Evolutionary conservation across 345 rosid genomes (phyloP).

Genomic region (Gossypium australe): DNA sequence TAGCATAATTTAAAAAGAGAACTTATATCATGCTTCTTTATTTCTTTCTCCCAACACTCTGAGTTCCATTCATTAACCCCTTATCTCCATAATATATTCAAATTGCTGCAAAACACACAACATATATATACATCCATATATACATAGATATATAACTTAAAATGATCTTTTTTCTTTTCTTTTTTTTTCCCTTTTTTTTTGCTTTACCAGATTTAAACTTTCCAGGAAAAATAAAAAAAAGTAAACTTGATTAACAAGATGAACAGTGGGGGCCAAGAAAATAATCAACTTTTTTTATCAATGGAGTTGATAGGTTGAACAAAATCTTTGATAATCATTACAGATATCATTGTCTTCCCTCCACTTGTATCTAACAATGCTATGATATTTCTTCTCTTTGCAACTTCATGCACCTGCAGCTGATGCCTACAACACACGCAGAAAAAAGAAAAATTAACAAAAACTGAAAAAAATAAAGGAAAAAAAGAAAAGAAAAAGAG

Average conservation of each 20-base stretch:
- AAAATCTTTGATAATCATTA: constrained; percentile 56
- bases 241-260: constrained; percentile 69
- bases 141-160: not conserved
- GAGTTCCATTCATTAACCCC: no score
- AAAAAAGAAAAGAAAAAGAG: no score
- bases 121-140: not conserved
- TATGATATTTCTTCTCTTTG: constrained; percentile 59
- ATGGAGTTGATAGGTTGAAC: constrained; percentile 27
- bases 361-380: constrained; percentile 64
- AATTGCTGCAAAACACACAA: no score
- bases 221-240: not conserved
- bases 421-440: no score
- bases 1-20: no score
- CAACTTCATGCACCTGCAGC: constrained; percentile 20
- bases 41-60: no score
- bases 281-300: constrained; percentile 39
- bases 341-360: constrained; percentile 65
- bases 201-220: not conserved
- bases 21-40: no score
- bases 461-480: no score
- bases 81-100: no score
- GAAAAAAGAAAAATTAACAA: no score
- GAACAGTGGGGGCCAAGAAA: constrained; percentile 80
- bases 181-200: no score
- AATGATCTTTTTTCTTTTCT: not conserved